phyloP scores from a whole-genome alignment of 768 basidiomycete species.

The Tubosaeta brunneosetosa region DNA sequence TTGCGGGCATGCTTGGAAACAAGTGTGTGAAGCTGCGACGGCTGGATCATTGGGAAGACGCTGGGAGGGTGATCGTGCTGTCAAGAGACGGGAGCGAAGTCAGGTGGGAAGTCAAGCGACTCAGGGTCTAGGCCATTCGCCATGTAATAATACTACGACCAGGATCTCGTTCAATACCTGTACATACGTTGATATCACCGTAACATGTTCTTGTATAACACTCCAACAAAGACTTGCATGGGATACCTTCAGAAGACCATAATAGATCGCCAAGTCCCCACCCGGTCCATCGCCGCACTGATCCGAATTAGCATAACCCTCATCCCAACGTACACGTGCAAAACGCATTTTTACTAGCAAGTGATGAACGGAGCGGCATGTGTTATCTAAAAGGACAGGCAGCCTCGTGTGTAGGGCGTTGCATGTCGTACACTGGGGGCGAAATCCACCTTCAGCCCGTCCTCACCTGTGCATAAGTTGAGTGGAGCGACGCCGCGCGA shows the following conservation, averaged over 20 bases:
- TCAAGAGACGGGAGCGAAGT: slow-evolving; percentile 39
- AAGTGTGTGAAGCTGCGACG: slow-evolving; percentile 56
- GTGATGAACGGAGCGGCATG: slow-evolving; percentile 14
- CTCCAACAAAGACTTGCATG: not conserved
- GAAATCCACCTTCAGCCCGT: no score
- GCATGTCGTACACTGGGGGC: slow-evolving; percentile 5
- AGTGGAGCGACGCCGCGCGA: no score
- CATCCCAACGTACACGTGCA: slow-evolving; percentile 17
- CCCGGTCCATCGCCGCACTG: slow-evolving; percentile 13
- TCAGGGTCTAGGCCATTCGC: slow-evolving; percentile 29
- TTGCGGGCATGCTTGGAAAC: slow-evolving; percentile 57
- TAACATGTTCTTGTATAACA: no score
- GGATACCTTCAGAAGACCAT: not conserved
- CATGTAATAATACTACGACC: not conserved
- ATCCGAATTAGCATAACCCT: not conserved
- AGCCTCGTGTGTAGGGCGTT: slow-evolving; percentile 28
- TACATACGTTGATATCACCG: not conserved
- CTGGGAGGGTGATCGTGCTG: slow-evolving; percentile 47
- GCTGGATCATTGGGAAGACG: slow-evolving; percentile 66
- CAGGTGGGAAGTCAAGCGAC: slow-evolving; percentile 50
- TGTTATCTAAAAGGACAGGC: no score
- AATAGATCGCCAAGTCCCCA: not conserved
- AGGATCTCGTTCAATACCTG: not conserved
- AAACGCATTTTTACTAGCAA: slow-evolving; percentile 17
- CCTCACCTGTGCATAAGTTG: no score